A percentile compares a stretch with the other conserved stretches of the same genome.
Evolutionary conservation across 1,284 basidiomycete genomes (phyloP).

Genomic region (Butyriboletus appendiculatus): DNA sequence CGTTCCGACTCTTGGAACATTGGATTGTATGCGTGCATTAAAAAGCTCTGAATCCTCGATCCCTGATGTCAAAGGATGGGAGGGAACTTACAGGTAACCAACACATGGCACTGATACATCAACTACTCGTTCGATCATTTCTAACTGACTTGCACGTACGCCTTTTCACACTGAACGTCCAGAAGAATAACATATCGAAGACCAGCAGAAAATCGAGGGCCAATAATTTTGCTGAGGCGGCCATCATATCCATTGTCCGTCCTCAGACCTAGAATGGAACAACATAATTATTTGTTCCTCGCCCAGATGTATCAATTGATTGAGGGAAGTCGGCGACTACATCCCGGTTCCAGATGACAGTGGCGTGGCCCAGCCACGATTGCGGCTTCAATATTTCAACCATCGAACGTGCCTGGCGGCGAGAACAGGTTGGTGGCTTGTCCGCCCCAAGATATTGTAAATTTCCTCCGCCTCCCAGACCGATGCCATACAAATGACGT

Average conservation of each 20-base stretch:
- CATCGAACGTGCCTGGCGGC: background rate
- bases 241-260: background rate
- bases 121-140: background rate
- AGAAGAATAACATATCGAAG: background rate
- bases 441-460: background rate
- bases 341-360: background rate
- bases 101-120: background rate
- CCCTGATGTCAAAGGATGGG: background rate
- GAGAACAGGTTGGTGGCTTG: background rate
- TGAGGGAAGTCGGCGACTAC: background rate
- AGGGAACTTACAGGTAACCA: background rate
- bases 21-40: background rate
- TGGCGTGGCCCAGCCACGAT: background rate
- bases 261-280: background rate
- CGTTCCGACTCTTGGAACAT: background rate
- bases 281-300: background rate
- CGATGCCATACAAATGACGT: background rate
- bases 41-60: background rate
- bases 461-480: background rate
- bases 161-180: too few relatives aligned
- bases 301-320: too few relatives aligned
- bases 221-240: background rate
- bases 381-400: background rate
- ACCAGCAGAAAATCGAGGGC: background rate
- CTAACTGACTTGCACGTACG: background rate